Conservation (phyloP, 140 eudicot genomes). For the Cichorium intybus region DNA sequence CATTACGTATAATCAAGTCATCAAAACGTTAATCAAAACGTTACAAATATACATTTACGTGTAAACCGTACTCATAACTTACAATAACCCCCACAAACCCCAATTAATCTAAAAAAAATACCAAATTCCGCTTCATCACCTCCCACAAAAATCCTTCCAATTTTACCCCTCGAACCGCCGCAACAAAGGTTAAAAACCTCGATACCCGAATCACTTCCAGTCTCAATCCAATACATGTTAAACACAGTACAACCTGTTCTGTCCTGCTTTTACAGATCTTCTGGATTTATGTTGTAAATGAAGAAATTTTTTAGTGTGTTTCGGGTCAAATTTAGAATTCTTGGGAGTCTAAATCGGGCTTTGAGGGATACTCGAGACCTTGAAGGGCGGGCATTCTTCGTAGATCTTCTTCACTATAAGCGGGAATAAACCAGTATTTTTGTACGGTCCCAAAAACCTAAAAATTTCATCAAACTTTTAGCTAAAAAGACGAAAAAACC, state of each 20-base stretch:
- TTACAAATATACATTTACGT: slow-evolving; percentile 33
- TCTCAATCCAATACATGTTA: not conserved
- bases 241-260: not conserved
- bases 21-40: slow-evolving; percentile 10
- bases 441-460: slow-evolving; percentile 86
- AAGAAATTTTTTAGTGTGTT: slow-evolving; percentile 15
- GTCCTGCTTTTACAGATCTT: not conserved
- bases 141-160: not conserved
- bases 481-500: slow-evolving; percentile 6
- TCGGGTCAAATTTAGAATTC: slow-evolving; percentile 38
- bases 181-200: not conserved
- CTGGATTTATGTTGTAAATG: not conserved
- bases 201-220: slow-evolving; percentile 19
- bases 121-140: slow-evolving; percentile 5
- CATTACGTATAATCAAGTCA: not conserved
- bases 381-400: slow-evolving; percentile 88
- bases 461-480: slow-evolving; percentile 4
- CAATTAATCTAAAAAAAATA: slow-evolving; percentile 6
- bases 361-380: slow-evolving; percentile 95
- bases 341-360: slow-evolving; percentile 75
- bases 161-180: not conserved
- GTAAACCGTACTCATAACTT: slow-evolving; percentile 27
- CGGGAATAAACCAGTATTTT: slow-evolving; percentile 79
- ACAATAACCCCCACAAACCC: slow-evolving; percentile 19
- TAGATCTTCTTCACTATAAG: slow-evolving; percentile 82